A percentile compares a stretch with the other conserved stretches of the same genome.
Conservation (phyloP, 768 basidiomycete genomes). For the Russula abietina region DNA sequence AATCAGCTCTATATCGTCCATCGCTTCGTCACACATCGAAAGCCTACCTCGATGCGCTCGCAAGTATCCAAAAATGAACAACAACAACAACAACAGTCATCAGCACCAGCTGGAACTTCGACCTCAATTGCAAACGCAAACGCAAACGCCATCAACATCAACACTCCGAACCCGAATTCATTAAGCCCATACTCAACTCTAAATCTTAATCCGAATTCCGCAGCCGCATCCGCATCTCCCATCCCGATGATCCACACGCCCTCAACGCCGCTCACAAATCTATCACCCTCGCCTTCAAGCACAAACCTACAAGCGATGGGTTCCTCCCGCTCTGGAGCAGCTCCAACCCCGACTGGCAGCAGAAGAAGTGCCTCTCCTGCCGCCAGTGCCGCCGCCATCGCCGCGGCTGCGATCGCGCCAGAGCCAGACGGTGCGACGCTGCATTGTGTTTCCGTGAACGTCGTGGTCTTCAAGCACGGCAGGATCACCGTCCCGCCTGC, state of each 20-base stretch:
- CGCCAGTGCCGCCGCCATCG: neutral
- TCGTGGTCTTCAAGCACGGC: constrained; percentile 61
- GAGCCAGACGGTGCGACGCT: constrained; percentile 53
- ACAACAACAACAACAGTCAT: constrained; percentile 21
- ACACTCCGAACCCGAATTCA: no score
- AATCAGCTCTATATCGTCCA: constrained; percentile 46
- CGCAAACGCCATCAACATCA: neutral
- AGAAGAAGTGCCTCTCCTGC: neutral
- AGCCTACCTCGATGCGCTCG: constrained; percentile 27
- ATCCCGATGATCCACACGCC: constrained; percentile 12
- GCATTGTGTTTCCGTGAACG: constrained; percentile 59
- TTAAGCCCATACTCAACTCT: neutral
- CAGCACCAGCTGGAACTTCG: constrained; percentile 22
- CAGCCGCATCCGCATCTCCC: neutral
- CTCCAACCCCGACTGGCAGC: neutral
- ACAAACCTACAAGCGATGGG: neutral
- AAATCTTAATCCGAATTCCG: neutral
- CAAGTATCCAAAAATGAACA: constrained; percentile 19
- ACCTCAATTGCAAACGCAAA: no score
- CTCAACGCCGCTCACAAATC: constrained; percentile 2
- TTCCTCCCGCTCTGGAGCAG: neutral
- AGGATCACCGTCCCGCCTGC: constrained; percentile 70
- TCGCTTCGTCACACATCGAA: constrained; percentile 56
- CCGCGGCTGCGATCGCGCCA: constrained; percentile 22
- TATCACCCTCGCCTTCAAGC: constrained; percentile 16